These are phyloP conservation scores for Hypoxylon sp. DNA, from an alignment of 2,329 filamentous ascomycete species.

Conservation along the genomic window DNA sequence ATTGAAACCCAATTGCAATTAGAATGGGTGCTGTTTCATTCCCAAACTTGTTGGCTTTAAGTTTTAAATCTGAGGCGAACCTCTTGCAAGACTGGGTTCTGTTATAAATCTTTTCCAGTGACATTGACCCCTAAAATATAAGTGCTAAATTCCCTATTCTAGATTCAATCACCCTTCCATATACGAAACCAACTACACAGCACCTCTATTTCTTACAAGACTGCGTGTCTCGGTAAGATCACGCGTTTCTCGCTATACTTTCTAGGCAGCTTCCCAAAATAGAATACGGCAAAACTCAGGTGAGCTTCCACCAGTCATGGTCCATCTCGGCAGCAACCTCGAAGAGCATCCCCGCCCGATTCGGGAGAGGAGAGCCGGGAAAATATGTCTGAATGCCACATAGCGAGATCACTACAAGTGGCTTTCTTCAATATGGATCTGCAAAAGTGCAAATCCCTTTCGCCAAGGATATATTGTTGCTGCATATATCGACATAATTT, in stretches of 20 bases:
- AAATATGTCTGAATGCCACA: constrained; percentile 28
- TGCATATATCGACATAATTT: constrained; percentile 4
- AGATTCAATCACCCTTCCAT: not conserved
- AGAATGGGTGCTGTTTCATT: not conserved
- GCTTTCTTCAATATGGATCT: constrained; percentile 14
- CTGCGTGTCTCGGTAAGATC: not conserved
- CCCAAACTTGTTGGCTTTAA: not conserved
- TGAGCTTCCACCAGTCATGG: constrained; percentile 35
- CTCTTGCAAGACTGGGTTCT: not conserved
- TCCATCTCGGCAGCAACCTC: constrained; percentile 24
- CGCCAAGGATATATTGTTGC: constrained; percentile 2
- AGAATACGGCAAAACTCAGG: constrained; percentile 39
- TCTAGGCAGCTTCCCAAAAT: constrained; percentile 32
- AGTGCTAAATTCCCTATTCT: not conserved
- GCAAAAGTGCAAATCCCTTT: constrained; percentile 4
- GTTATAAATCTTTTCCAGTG: not conserved
- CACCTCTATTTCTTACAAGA: not conserved
- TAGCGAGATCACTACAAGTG: constrained; percentile 13
- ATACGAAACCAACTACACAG: not conserved
- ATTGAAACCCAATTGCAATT: not conserved
- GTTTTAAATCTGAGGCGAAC: not conserved
- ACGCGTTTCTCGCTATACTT: not conserved
- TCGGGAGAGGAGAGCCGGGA: constrained; percentile 21
- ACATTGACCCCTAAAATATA: not conserved
- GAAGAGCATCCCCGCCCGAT: constrained; percentile 29